These are phyloP conservation scores for Coemansia sp. DNA, from an alignment of 192 early-diverging fungal genomes.

Conservation along the genomic window DNA sequence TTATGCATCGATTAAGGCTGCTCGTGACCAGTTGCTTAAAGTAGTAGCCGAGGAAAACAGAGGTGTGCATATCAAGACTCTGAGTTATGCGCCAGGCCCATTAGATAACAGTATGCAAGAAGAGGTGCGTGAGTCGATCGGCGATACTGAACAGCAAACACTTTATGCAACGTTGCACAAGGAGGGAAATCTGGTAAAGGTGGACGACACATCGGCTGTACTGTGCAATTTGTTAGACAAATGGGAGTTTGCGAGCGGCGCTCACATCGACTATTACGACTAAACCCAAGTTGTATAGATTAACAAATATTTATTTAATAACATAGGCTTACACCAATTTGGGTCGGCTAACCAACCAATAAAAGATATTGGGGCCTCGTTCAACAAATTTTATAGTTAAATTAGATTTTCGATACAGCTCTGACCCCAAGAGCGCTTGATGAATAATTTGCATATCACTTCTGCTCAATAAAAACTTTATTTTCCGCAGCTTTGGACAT, in stretches of 20 bases:
- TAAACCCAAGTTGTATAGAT: too few relatives aligned
- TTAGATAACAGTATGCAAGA: conserved; percentile 82
- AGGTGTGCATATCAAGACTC: conserved; percentile 53
- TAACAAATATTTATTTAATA: too few relatives aligned
- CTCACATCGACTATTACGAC: conserved; percentile 72
- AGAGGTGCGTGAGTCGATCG: conserved; percentile 65
- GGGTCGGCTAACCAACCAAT: not conserved
- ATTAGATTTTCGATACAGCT: not conserved
- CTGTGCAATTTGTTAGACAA: conserved; percentile 60
- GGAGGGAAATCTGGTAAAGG: conserved; percentile 64
- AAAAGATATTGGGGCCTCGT: too few relatives aligned
- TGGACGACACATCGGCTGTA: conserved; percentile 62
- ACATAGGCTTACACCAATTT: too few relatives aligned
- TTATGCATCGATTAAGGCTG: conserved; percentile 79
- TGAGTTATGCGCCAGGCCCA: conserved; percentile 88
- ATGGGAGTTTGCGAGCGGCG: conserved; percentile 60
- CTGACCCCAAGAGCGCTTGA: not conserved
- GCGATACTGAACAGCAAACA: conserved; percentile 60
- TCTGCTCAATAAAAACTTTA: not conserved
- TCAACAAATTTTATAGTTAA: not conserved
- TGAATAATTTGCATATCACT: not conserved
- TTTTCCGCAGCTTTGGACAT: not conserved
- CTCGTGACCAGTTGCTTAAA: conserved; percentile 70
- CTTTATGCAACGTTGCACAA: conserved; percentile 65
- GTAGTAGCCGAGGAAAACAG: conserved; percentile 70